Conservation (phyloP, 2,329 filamentous ascomycete genomes). For the Emmonsia crescens region DNA sequence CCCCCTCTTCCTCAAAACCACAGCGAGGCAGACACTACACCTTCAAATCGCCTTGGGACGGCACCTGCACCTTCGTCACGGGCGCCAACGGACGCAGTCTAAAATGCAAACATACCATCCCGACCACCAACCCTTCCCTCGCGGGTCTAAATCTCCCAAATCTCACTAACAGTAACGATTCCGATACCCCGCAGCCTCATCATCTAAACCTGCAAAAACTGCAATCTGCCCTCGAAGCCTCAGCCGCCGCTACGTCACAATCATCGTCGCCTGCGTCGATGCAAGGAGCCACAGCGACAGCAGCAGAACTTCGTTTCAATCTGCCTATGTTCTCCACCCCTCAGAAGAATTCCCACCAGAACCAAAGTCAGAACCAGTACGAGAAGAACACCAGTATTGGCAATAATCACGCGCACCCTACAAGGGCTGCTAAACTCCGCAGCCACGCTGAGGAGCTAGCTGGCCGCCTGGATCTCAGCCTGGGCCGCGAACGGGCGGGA, state of each 20-base stretch:
- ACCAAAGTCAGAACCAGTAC: too few species aligned
- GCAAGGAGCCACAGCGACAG: conserved; percentile 34
- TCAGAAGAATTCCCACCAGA: background rate
- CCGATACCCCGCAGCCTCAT: background rate
- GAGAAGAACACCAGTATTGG: background rate
- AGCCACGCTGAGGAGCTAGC: conserved; percentile 12
- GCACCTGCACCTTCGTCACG: conserved; percentile 74
- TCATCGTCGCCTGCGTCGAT: background rate
- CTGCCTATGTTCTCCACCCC: conserved; percentile 48
- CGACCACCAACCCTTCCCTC: background rate
- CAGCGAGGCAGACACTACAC: conserved; percentile 44
- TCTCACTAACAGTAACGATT: background rate
- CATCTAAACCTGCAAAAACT: background rate
- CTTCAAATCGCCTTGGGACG: conserved; percentile 79
- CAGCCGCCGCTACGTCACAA: background rate
- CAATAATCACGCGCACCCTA: background rate
- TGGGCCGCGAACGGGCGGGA: conserved; percentile 74
- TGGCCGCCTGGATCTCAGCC: conserved; percentile 46
- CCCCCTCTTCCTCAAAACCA: background rate
- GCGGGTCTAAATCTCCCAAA: background rate
- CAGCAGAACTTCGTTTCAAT: conserved; percentile 87
- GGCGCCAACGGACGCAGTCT: conserved; percentile 63
- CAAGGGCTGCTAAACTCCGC: conserved; percentile 9
- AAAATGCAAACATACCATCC: conserved; percentile 57
- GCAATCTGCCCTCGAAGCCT: background rate